phyloP scores from a whole-genome alignment of 352 stramenopile genomes.

The Phytophthora nicotianae region DNA sequence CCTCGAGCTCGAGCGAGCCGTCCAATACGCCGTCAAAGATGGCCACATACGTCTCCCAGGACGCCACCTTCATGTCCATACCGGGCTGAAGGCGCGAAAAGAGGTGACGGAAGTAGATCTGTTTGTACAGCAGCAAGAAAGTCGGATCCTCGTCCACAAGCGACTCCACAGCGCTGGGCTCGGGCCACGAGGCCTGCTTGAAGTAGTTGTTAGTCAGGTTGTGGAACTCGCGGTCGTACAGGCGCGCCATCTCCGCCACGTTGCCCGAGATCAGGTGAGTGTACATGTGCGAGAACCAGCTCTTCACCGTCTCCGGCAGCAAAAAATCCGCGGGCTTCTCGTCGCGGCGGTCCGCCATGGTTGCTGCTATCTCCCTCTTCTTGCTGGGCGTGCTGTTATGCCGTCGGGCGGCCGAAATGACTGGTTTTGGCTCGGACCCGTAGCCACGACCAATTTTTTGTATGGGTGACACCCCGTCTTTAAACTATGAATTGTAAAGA shows the following conservation, averaged over 20 bases:
- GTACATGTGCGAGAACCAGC: conserved; percentile 90
- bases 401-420: conserved; percentile 41
- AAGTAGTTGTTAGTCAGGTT: conserved; percentile 94
- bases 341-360: conserved; percentile 70
- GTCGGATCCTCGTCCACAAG: conserved; percentile 88
- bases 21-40: conserved; percentile 95
- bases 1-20: conserved; percentile 78
- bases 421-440: conserved; percentile 48
- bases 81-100: conserved; percentile 91
- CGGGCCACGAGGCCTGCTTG: conserved; percentile 94
- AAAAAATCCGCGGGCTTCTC: conserved; percentile 89
- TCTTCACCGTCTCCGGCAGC: conserved; percentile 88
- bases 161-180: conserved; percentile 82
- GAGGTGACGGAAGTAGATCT: conserved; percentile 97
- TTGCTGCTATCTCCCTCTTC: conserved; percentile 10
- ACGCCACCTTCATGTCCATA: conserved; percentile 91
- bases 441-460: conserved; percentile 19
- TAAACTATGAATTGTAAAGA: conserved; percentile 29
- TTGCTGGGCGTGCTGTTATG: conserved; percentile 11
- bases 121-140: conserved; percentile 96
- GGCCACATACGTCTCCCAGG: conserved; percentile 94
- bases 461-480: conserved; percentile 33
- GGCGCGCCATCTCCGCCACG: conserved; percentile 77
- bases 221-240: conserved; percentile 91
- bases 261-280: conserved; percentile 86